Evolutionary conservation across 352 stramenopile genomes (phyloP).

Genomic region (Thalassiosira mediterranea): DNA sequence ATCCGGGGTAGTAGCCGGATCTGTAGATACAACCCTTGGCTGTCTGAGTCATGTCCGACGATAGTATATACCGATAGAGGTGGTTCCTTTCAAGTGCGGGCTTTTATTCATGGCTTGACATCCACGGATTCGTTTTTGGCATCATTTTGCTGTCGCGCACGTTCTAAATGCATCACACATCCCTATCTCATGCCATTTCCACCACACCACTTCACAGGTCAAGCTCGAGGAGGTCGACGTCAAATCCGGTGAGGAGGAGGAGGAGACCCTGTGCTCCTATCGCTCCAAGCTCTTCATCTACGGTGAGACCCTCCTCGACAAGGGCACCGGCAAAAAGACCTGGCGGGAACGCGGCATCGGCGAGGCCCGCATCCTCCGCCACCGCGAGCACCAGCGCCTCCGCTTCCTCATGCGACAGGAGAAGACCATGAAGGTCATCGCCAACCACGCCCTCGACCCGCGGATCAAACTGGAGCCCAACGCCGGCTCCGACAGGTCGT

Average conservation of each 20-base stretch:
- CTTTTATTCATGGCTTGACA: too few relatives aligned
- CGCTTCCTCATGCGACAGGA: constrained; percentile 97
- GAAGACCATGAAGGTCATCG: constrained; percentile 99
- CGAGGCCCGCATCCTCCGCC: constrained; percentile 95
- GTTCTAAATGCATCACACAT: constrained; percentile 3
- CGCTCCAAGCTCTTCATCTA: constrained; percentile 96
- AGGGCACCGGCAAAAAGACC: constrained; percentile 96
- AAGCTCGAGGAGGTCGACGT: constrained; percentile 94
- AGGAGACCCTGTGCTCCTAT: constrained; percentile 88
- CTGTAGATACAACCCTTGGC: constrained; percentile 82
- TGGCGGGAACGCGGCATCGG: constrained; percentile 97
- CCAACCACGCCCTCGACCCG: constrained; percentile 96
- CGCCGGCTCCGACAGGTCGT: constrained; percentile 94
- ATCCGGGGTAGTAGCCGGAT: constrained; percentile 79
- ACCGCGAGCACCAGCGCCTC: constrained; percentile 90
- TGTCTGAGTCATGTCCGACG: constrained; percentile 70
- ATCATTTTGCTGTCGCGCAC: constrained; percentile 29
- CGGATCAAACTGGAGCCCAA: constrained; percentile 95
- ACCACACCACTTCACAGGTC: constrained; percentile 60
- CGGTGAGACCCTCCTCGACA: constrained; percentile 96
- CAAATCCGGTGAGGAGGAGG: constrained; percentile 96
- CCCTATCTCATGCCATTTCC: constrained; percentile 2
- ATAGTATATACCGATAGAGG: too few relatives aligned
- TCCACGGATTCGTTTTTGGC: too few relatives aligned
- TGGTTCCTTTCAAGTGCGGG: too few relatives aligned